Base-by-base conservation (phyloP, 2,329 filamentous ascomycete species). In the Chrysoporthe cubensis region DNA sequence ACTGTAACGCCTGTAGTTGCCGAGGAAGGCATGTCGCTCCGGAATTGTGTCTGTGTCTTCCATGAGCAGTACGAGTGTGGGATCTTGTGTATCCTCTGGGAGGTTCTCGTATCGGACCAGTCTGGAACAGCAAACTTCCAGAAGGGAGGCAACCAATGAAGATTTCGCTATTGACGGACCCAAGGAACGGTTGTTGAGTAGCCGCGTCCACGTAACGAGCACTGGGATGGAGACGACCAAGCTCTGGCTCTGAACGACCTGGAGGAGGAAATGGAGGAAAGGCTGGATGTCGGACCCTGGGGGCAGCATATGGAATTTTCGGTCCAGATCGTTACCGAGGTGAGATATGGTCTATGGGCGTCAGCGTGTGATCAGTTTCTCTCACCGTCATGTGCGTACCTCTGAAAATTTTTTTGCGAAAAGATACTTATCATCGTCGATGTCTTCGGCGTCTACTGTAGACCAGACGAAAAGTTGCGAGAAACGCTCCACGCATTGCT, bases 21-120 rank as follows among this genome's bases (percentile, higher is more conserved):
- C 94, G 13, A 98, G 85, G 77, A 99, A 99, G 0, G 94, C 93
- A 79, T 99, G 96, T 34, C 94, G 88, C 77, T 99, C 96, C 0
- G 96, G 96, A 26, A 95, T 84, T 0, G 95, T 98, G 75, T 99
- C 96, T 66, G 97, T 96, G 76, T 99, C 96, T 75, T 98, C 94
- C 74, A 94, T 85, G 1, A 99, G 84, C 72, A 97, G 96, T 13
- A 93, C 82, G 68, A 94, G 87, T 0, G 91, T 94, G 1, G 92
- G 85, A 73, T 97, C 90, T 59, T 92, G 87, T 0, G 90, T 91
- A 71, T 97, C 91, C 71, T 95, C 90, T 0, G 94, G 92, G 2
- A 98, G 81, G 71, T 87, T 90, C 78, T 99, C 96, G 78, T 97
- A 99, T 65, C 93, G 90, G 69, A 98, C 85, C 64, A 98, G 83